These are phyloP conservation scores for Psidium friedrichsthalianum DNA, from an alignment of 345 rosid species.

Conservation along the genomic window DNA sequence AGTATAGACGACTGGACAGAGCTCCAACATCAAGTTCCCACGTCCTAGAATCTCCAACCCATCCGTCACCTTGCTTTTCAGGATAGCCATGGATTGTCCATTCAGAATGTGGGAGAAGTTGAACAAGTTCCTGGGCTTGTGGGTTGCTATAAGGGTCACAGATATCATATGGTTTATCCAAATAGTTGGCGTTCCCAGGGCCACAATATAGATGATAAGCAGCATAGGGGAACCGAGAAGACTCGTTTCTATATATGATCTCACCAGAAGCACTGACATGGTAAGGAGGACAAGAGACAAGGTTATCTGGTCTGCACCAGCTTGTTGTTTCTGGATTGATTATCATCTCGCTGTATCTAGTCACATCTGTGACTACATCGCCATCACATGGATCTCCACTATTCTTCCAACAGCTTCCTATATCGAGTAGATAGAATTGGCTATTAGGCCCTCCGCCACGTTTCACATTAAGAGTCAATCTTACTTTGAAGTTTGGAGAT, in stretches of 20 bases:
- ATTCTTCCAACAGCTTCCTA: constrained; percentile 62
- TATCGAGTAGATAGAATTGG: constrained; percentile 48
- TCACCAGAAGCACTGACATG: constrained; percentile 24
- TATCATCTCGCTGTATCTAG: constrained; percentile 40
- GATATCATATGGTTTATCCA: constrained; percentile 30
- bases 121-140: constrained; percentile 39
- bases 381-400: constrained; percentile 39
- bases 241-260: constrained; percentile 28
- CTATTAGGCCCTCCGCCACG: constrained; percentile 41
- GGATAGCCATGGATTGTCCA: constrained; percentile 47
- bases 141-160: constrained; percentile 51
- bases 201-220: constrained; percentile 39
- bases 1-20: constrained; percentile 34
- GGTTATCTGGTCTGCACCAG: constrained; percentile 33
- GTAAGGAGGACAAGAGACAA: constrained; percentile 35
- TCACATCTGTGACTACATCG: constrained; percentile 42
- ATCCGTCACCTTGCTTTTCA: constrained; percentile 32
- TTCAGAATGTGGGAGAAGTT: constrained; percentile 35
- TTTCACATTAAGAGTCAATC: constrained; percentile 33
- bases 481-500: constrained; percentile 48
- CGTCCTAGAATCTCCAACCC: constrained; percentile 33
- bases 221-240: constrained; percentile 25
- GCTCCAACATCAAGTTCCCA: constrained; percentile 42
- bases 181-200: constrained; percentile 32
- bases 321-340: constrained; percentile 32